A percentile compares a stretch with the other conserved stretches of the same genome.
Conservation (phyloP, 2,329 filamentous ascomycete species). For the Alternaria sp. region DNA sequence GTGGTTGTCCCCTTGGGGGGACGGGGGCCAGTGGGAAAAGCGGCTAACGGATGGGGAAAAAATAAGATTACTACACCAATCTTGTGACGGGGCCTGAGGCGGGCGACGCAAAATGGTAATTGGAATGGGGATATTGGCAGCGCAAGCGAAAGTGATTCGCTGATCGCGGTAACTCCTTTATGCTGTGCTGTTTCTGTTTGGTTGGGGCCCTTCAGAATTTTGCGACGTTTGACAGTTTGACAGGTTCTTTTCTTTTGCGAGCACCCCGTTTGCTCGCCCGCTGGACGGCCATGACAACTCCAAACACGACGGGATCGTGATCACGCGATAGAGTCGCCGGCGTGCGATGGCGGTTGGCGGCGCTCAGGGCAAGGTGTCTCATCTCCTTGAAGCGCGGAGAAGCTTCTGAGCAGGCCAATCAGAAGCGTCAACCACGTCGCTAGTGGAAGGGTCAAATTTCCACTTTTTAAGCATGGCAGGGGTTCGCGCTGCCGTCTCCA, state of each 20-base stretch:
- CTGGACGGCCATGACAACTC: background rate
- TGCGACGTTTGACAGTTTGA: conserved; percentile 1
- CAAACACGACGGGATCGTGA: background rate
- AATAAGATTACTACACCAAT: conserved; percentile 20
- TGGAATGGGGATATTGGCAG: conserved; percentile 21
- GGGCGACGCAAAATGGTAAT: conserved; percentile 8
- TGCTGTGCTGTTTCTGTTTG: conserved; percentile 2
- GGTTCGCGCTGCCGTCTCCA: conserved; percentile 22
- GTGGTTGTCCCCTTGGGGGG: background rate
- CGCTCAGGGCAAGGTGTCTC: conserved; percentile 14
- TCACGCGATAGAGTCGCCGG: conserved; percentile 4
- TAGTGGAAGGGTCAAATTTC: conserved; percentile 34
- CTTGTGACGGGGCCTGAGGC: conserved; percentile 8
- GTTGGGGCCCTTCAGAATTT: background rate
- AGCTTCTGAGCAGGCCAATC: conserved; percentile 34
- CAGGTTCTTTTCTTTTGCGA: conserved; percentile 3
- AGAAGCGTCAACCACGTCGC: background rate
- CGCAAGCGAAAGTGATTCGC: conserved; percentile 18
- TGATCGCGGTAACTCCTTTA: background rate
- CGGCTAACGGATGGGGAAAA: conserved; percentile 23
- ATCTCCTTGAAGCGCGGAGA: conserved; percentile 31
- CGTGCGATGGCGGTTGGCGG: conserved; percentile 9
- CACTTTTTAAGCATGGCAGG: conserved; percentile 41
- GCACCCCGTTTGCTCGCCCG: background rate
- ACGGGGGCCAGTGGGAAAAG: conserved; percentile 8